Evolutionary conservation across 2,329 filamentous ascomycete species (phyloP).

Genomic region (Parafenestella ontariensis): DNA sequence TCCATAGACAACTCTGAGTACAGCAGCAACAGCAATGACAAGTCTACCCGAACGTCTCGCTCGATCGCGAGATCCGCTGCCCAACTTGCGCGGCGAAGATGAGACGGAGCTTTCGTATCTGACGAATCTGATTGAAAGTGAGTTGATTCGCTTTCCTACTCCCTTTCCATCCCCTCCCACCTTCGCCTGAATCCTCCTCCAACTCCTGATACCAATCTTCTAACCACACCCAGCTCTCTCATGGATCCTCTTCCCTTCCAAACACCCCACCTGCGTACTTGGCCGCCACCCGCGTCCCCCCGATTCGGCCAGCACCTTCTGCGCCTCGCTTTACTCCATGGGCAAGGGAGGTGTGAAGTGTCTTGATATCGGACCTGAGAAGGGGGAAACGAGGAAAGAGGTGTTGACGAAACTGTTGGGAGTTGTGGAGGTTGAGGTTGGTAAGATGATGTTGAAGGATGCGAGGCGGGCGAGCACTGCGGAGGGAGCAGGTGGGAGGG

Average conservation of each 20-base stretch:
- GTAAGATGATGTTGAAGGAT: constrained; percentile 10
- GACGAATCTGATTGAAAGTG: constrained; percentile 24
- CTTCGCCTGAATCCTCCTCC: too few relatives aligned
- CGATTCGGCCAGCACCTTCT: constrained; percentile 8
- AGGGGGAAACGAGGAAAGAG: constrained; percentile 17
- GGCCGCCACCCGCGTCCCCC: constrained; percentile 17
- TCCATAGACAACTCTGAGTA: too few relatives aligned
- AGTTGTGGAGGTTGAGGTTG: constrained; percentile 15
- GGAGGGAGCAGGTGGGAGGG: not conserved
- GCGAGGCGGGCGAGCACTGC: not conserved
- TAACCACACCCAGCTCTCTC: constrained; percentile 7
- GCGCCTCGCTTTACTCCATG: constrained; percentile 24
- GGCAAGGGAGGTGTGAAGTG: constrained; percentile 11
- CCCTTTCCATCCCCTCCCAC: not conserved
- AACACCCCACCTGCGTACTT: constrained; percentile 15
- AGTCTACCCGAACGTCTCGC: constrained; percentile 3
- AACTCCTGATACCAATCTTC: not conserved
- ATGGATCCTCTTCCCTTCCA: constrained; percentile 18
- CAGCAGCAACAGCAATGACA: not conserved
- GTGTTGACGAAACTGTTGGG: constrained; percentile 19
- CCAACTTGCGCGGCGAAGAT: constrained; percentile 28
- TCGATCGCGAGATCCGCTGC: constrained; percentile 2
- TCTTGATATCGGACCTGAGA: constrained; percentile 24
- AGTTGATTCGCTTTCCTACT: not conserved
- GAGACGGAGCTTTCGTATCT: constrained; percentile 24